phyloP scores from a whole-genome alignment of 129 eudicot genomes.

The Mikania micrantha region DNA sequence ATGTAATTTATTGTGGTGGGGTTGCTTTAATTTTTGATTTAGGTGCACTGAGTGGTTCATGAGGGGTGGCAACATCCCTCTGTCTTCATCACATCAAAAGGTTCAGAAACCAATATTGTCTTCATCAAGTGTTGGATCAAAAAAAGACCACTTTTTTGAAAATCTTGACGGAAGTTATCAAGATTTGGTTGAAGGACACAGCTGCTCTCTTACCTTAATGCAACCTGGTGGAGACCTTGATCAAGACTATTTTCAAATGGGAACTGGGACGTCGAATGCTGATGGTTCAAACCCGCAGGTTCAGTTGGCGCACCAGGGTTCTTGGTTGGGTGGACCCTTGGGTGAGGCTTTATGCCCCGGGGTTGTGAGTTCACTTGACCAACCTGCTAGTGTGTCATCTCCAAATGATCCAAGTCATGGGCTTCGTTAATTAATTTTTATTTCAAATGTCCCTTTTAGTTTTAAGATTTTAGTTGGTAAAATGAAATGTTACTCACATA shows the following conservation, averaged over 20 bases:
- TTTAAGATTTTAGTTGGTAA: not conserved
- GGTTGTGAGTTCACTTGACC: conserved; percentile 16
- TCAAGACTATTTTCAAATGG: conserved; percentile 10
- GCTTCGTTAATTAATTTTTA: conserved; percentile 24
- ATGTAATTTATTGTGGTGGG: conserved; percentile 26
- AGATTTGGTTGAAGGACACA: conserved; percentile 20
- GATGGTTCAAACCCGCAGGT: conserved; percentile 7
- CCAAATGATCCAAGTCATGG: conserved; percentile 23
- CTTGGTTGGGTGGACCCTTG: conserved; percentile 63
- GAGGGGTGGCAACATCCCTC: conserved; percentile 28
- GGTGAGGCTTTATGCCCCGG: conserved; percentile 73
- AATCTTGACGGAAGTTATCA: conserved; percentile 19
- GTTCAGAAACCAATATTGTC: conserved; percentile 26
- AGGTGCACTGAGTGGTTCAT: conserved; percentile 32
- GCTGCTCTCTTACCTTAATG: conserved; percentile 40
- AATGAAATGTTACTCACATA: not conserved
- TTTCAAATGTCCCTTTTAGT: not conserved
- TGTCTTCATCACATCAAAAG: conserved; percentile 28
- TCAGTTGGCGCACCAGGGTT: conserved; percentile 29
- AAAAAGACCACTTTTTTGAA: conserved; percentile 29
- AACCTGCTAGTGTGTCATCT: conserved; percentile 17
- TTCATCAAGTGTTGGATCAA: conserved; percentile 23
- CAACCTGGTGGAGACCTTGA: conserved; percentile 31
- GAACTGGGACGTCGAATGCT: conserved; percentile 13
- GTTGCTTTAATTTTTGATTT: conserved; percentile 9